A percentile compares a stretch with the other conserved stretches of the same genome.
These are phyloP conservation scores for Neonothopanus nambi DNA, from an alignment of 1,284 basidiomycete species.

Conservation along the genomic window DNA sequence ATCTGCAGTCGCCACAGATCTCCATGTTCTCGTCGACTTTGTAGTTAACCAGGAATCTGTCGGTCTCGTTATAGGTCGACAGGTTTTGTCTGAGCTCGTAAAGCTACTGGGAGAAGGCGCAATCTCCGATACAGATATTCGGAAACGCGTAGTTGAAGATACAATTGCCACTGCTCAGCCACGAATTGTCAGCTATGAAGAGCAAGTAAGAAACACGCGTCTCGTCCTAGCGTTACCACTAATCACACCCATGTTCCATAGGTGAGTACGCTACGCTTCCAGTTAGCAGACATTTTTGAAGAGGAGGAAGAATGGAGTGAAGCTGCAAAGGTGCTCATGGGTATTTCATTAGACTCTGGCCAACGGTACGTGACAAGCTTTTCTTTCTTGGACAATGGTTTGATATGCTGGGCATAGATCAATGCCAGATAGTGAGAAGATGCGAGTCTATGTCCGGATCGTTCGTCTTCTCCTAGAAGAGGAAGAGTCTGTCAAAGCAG, in stretches of 20 bases:
- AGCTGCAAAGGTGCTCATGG: slow-evolving; percentile 89
- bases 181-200: slow-evolving; percentile 86
- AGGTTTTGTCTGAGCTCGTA: slow-evolving; percentile 82
- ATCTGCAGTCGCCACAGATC: slow-evolving; percentile 47
- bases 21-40: slow-evolving; percentile 70
- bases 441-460: slow-evolving; percentile 90
- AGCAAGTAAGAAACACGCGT: slow-evolving; percentile 67
- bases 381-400: not conserved
- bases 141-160: slow-evolving; percentile 72
- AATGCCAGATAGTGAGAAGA: slow-evolving; percentile 82
- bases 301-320: slow-evolving; percentile 90
- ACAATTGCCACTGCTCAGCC: slow-evolving; percentile 74
- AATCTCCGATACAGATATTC: slow-evolving; percentile 55
- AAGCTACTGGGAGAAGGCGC: slow-evolving; percentile 56
- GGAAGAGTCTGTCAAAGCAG: slow-evolving; percentile 91
- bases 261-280: slow-evolving; percentile 83
- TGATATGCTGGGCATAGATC: slow-evolving; percentile 41
- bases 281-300: slow-evolving; percentile 89
- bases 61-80: slow-evolving; percentile 82
- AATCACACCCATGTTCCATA: slow-evolving; percentile 32
- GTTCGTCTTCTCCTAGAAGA: slow-evolving; percentile 95
- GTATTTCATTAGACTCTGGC: slow-evolving; percentile 90
- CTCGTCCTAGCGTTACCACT: not conserved
- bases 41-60: slow-evolving; percentile 79
- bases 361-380: slow-evolving; percentile 59